Evolutionary conservation across 352 stramenopile genomes (phyloP).

Genomic region (Phytopythium sindhum): DNA sequence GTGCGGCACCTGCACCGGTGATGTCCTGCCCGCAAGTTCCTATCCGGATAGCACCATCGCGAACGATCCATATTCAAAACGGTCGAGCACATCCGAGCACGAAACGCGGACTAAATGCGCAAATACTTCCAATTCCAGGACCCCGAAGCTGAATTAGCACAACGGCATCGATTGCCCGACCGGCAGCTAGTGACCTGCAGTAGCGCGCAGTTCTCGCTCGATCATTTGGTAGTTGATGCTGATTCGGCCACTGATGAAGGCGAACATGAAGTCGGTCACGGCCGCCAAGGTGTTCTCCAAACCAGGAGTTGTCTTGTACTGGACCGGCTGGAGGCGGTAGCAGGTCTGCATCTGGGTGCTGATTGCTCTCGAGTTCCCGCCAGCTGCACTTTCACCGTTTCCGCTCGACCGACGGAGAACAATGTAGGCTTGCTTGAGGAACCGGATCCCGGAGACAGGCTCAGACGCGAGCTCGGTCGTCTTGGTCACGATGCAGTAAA

Average conservation of each 20-base stretch:
- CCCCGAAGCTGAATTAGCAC: too few relatives aligned
- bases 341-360: background rate
- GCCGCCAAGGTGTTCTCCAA: background rate
- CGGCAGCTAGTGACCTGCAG: background rate
- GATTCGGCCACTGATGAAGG: background rate
- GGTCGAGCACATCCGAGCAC: too few relatives aligned
- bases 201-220: background rate
- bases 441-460: conserved; percentile 1
- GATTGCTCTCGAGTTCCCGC: background rate
- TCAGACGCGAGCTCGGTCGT: background rate
- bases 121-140: too few relatives aligned
- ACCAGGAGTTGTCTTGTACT: background rate
- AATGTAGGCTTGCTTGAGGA: conserved; percentile 5
- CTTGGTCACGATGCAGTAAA: background rate
- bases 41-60: too few relatives aligned
- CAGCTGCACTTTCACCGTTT: too few relatives aligned
- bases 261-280: background rate
- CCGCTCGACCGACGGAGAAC: conserved; percentile 1
- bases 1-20: too few relatives aligned
- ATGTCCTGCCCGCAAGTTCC: too few relatives aligned
- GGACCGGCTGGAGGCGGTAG: background rate
- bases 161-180: too few relatives aligned
- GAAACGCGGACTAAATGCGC: too few relatives aligned
- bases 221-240: conserved; percentile 3
- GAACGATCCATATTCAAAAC: too few relatives aligned